Evolutionary conservation across 148 eudicot species (phyloP).

Genomic region (Limonium bicolor): DNA sequence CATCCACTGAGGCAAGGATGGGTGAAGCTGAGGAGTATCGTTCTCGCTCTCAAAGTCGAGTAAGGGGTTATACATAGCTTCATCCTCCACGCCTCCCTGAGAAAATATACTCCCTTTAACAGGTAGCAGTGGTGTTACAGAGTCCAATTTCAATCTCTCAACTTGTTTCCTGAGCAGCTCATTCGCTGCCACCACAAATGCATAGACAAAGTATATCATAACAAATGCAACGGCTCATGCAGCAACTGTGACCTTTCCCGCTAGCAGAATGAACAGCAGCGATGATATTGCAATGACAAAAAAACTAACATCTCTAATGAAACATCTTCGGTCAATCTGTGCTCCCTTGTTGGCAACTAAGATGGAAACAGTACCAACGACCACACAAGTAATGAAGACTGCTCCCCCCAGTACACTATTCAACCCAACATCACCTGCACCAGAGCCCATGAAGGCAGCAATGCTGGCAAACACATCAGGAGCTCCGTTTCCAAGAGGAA

Average conservation of each 20-base stretch:
- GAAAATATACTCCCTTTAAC: constrained; percentile 53
- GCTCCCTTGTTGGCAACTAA: constrained; percentile 47
- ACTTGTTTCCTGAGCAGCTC: constrained; percentile 62
- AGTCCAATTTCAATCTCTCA: constrained; percentile 49
- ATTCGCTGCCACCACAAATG: constrained; percentile 66
- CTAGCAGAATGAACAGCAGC: constrained; percentile 37
- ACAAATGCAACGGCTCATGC: constrained; percentile 50
- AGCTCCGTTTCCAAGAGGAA: constrained; percentile 95
- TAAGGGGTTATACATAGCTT: constrained; percentile 41
- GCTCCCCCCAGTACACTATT: constrained; percentile 96
- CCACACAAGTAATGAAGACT: constrained; percentile 74
- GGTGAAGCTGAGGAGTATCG: constrained; percentile 30
- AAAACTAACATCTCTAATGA: constrained; percentile 67
- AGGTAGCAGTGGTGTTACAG: constrained; percentile 75
- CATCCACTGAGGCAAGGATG: constrained; percentile 94
- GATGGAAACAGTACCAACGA: constrained; percentile 68
- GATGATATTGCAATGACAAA: constrained; percentile 35
- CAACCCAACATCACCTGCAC: constrained; percentile 75
- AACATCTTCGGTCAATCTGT: constrained; percentile 72
- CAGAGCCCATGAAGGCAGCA: constrained; percentile 79
- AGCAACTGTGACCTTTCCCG: constrained; percentile 43
- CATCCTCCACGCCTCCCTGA: constrained; percentile 34
- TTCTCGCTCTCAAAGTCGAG: constrained; percentile 54
- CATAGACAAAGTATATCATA: constrained; percentile 50
- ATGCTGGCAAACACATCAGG: constrained; percentile 97